These are phyloP conservation scores for Colletotrichum viniferum DNA, from an alignment of 2,329 filamentous ascomycete genomes.

Conservation along the genomic window DNA sequence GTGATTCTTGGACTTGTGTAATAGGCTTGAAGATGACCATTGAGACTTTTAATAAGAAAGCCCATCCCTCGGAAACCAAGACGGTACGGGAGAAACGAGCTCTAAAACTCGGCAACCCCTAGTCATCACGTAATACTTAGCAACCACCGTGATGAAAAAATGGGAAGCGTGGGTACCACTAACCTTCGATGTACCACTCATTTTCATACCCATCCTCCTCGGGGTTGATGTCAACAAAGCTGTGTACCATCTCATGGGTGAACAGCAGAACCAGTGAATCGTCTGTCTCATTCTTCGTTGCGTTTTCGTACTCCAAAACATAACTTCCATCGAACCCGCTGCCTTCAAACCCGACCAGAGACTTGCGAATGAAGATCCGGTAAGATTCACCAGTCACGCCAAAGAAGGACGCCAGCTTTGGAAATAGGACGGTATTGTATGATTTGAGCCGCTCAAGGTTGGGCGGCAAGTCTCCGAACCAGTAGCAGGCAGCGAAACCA, in stretches of 20 bases:
- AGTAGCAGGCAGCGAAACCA: constrained; percentile 12
- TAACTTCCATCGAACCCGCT: constrained; percentile 15
- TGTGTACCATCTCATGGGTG: constrained; percentile 23
- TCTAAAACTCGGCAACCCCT: constrained; percentile 19
- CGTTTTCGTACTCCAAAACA: constrained; percentile 17
- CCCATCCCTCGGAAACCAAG: constrained; percentile 10
- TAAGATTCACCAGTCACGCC: constrained; percentile 1
- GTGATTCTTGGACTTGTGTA: constrained; percentile 15
- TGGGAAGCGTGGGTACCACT: neutral
- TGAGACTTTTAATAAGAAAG: constrained; percentile 12
- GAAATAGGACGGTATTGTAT: constrained; percentile 19
- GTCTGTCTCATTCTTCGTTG: neutral
- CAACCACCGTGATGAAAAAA: neutral
- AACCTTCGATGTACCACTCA: constrained; percentile 21
- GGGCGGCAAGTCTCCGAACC: constrained; percentile 18
- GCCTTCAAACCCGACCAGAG: constrained; percentile 5
- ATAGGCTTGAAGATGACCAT: constrained; percentile 10
- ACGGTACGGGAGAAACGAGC: constrained; percentile 15
- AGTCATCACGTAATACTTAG: neutral
- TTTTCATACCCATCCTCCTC: constrained; percentile 19
- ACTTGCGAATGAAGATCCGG: constrained; percentile 20
- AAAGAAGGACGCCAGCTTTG: constrained; percentile 12
- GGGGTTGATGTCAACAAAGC: constrained; percentile 1
- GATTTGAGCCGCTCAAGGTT: constrained; percentile 10
- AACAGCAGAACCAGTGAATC: constrained; percentile 1